Conservation (phyloP, 495 filamentous ascomycete species). For the Elaphomyces granulatus region DNA sequence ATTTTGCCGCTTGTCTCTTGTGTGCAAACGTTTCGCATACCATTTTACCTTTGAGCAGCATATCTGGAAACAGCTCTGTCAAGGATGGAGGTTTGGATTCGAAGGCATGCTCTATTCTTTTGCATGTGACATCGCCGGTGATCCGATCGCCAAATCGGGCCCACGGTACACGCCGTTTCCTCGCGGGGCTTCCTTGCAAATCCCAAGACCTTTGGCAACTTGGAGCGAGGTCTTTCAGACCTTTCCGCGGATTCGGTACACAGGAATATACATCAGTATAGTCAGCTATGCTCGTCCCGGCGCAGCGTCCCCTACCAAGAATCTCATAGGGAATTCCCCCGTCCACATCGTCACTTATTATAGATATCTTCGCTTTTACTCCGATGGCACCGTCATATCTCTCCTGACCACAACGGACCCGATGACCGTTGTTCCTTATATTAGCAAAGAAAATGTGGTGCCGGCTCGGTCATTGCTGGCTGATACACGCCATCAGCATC, state of each 20-base stretch:
- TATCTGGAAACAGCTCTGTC: conserved; percentile 75
- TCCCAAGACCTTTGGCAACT: conserved; percentile 24
- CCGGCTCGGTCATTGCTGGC: conserved; percentile 14
- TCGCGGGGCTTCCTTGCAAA: conserved; percentile 13
- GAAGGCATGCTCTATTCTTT: conserved; percentile 74
- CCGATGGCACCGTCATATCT: conserved; percentile 68
- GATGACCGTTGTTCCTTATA: conserved; percentile 62
- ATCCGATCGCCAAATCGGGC: conserved; percentile 32
- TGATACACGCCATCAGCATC: conserved; percentile 16
- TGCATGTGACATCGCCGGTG: conserved; percentile 46
- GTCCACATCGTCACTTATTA: conserved; percentile 97
- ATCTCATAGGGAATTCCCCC: conserved; percentile 58
- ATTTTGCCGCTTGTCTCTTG: conserved; percentile 62
- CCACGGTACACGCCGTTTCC: conserved; percentile 32
- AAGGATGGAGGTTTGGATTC: conserved; percentile 60
- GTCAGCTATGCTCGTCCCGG: conserved; percentile 88
- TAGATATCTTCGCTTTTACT: conserved; percentile 89
- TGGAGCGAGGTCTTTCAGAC: conserved; percentile 57
- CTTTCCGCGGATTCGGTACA: conserved; percentile 81
- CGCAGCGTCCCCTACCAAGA: conserved; percentile 40
- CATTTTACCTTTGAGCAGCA: conserved; percentile 70
- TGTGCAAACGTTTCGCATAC: conserved; percentile 79
- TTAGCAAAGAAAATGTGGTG: conserved; percentile 40
- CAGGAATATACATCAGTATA: conserved; percentile 88
- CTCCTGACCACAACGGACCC: conserved; percentile 71